Evolutionary conservation across 768 basidiomycete species (phyloP), one percentile per base, ranked within the genome.

Genomic region (Lentinula detonsa): DNA sequence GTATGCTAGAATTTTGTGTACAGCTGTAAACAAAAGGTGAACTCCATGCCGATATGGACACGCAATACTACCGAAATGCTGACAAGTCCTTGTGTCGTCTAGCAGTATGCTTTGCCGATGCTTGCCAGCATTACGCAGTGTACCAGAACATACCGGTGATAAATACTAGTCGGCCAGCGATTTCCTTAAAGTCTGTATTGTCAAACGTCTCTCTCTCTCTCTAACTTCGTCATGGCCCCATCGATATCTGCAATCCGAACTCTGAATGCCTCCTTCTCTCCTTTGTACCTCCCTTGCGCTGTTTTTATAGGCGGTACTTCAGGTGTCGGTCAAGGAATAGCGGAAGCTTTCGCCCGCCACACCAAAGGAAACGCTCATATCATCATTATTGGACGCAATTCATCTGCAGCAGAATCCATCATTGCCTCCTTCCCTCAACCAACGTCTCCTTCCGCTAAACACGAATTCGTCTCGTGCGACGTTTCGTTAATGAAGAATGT

Each of bases 321-420:
- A 13, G 64, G 64, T 16, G 52, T 65, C 3, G 75, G 75, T 28
- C 66, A 69, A 55, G 72, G 67, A 31, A 69, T 69, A 48, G 74
- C 74, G 0, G 63, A 70, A 54, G 65, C 69, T n/a, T 73, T 76
- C 59, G 73, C 74, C 7, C 63, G 66, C 18, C 66, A 72, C 64
- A 70, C 72, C 15, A 69, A 72, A 56, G 73, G 74, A 50, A 70
- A 72, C 60, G 70, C 72, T 33, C 72, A 74, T 55, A 74, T 75
- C 63, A 65, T 75, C 51, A 61, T 75, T 59, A 61, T 70, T 52
- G 74, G 74, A 15, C 71, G 73, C 49, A 74, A 72, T 64, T 62
- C 66, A 55, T 60, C 62, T 18, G 71, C 73, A 28, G 74, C 72
- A 1, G 67, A 74, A 57, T 42, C 61, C 33, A 65, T 70, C 65